phyloP scores from a whole-genome alignment of 83 land plant genomes.

The Thuja plicata region DNA sequence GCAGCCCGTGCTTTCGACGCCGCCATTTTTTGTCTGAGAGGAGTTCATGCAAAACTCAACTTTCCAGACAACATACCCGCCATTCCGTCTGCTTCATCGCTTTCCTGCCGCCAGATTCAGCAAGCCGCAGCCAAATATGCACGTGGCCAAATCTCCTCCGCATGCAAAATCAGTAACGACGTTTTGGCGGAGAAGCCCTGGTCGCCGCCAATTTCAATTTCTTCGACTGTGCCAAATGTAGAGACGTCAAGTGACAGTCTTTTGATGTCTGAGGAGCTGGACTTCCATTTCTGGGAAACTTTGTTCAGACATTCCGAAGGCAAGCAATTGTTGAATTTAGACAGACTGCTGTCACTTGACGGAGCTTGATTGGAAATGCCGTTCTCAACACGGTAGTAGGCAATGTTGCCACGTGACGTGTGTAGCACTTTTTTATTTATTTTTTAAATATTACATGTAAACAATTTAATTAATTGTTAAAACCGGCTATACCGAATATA shows the following conservation, averaged over 20 bases:
- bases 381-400: too few relatives aligned
- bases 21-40: background rate
- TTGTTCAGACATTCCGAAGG: background rate
- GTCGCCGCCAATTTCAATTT: background rate
- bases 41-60: background rate
- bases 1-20: too few relatives aligned
- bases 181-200: background rate
- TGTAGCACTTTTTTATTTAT: too few relatives aligned
- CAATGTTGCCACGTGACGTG: too few relatives aligned
- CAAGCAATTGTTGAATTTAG: background rate
- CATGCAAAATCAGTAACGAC: background rate
- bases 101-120: background rate
- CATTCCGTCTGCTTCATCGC: background rate
- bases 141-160: slow-evolving; percentile 23
- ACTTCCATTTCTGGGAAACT: background rate
- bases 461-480: too few relatives aligned
- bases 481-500: too few relatives aligned
- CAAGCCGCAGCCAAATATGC: slow-evolving; percentile 26
- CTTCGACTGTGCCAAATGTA: background rate
- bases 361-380: background rate
- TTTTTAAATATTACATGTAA: too few relatives aligned
- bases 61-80: background rate
- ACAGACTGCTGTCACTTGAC: background rate
- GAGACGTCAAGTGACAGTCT: background rate
- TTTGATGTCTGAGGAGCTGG: background rate